Evolutionary conservation across 2,329 filamentous ascomycete species (phyloP), one percentile per base, ranked within the genome.

Genomic region (Zymoseptoria ardabiliae): DNA sequence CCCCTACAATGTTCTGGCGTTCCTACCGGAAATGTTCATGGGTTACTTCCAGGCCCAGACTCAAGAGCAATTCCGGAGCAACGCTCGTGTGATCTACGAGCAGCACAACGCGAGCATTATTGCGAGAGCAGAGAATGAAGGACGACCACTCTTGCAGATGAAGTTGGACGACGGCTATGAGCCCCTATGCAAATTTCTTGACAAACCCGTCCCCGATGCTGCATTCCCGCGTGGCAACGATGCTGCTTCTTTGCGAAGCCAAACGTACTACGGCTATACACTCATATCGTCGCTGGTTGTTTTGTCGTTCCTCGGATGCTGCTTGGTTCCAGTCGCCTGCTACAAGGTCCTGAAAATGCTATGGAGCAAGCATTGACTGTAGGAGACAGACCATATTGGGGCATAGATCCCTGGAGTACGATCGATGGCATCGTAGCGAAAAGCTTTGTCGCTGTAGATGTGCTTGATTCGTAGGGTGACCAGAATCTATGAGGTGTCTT

Each of bases 101-200:
- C 50, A 51, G 50, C 50, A 51, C 10, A 51, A 50, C 6, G 20
- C 21, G 23, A 35, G 48, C 45, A 57, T 57, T 41, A 23, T 57
- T 48, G 20, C n/a, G 50, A 35, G 55, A 22, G 23, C 22, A 13
- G 22, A 23, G 45, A 28, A 41, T 13, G 22, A 52, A 35, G 52
- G 57, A 9, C 48, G 48, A 19, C 7, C 30, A 8, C 54, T 25
- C 7, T 20, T 59, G 48, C 45, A 59, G 48, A 55, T 53, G 57
- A 60, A 19, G 8, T 41, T 57, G 11, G 22, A 60, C 11, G 41
- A 55, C 51, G 58, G 60, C 19, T 59, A 50, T 54, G 57, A 57
- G 54, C 57, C 60, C 5, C 51, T 62, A 13, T 62, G 58, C 52
- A 53, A 35, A 35, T 62, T 59, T 45, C 48, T 57, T 17, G 58